A percentile compares a stretch with the other conserved stretches of the same genome.
Evolutionary conservation across 148 eudicot species (phyloP).

Genomic region (Oxyria digyna): DNA sequence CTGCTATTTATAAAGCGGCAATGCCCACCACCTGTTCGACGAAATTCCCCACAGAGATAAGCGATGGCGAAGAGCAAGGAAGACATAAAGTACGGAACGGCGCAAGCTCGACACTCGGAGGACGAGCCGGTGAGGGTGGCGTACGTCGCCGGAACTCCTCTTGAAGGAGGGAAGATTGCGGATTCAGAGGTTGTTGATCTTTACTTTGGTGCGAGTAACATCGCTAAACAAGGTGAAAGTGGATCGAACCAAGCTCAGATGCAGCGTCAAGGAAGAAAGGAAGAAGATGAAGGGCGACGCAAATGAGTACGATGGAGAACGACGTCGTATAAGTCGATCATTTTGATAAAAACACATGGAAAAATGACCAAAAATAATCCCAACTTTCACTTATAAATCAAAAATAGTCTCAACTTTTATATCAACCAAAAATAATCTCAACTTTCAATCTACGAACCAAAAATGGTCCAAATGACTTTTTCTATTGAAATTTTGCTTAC

Average conservation of each 20-base stretch:
- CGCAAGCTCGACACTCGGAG: conserved; percentile 27
- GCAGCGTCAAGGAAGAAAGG: background rate
- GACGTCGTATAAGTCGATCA: too few species aligned
- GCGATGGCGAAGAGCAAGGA: conserved; percentile 33
- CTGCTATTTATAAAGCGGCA: background rate
- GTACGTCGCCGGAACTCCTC: conserved; percentile 36
- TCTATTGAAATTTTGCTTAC: too few species aligned
- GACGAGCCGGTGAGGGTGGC: conserved; percentile 37
- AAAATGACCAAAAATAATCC: too few species aligned
- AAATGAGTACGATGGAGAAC: too few species aligned
- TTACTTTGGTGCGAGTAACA: conserved; percentile 29
- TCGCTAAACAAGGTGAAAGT: conserved; percentile 9
- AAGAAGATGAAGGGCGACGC: too few species aligned
- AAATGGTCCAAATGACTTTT: too few species aligned
- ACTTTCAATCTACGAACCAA: too few species aligned
- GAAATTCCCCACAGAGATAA: background rate
- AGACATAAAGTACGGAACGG: conserved; percentile 25
- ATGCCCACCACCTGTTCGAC: background rate
- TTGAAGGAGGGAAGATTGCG: conserved; percentile 50
- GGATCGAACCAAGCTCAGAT: conserved; percentile 14
- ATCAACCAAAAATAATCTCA: too few species aligned
- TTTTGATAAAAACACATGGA: too few species aligned
- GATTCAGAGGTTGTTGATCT: conserved; percentile 50
- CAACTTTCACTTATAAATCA: too few species aligned
- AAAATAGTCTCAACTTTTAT: too few species aligned